Base-by-base conservation (phyloP, 176 grass and related monocot species). In the Hordeum marinum region DNA sequence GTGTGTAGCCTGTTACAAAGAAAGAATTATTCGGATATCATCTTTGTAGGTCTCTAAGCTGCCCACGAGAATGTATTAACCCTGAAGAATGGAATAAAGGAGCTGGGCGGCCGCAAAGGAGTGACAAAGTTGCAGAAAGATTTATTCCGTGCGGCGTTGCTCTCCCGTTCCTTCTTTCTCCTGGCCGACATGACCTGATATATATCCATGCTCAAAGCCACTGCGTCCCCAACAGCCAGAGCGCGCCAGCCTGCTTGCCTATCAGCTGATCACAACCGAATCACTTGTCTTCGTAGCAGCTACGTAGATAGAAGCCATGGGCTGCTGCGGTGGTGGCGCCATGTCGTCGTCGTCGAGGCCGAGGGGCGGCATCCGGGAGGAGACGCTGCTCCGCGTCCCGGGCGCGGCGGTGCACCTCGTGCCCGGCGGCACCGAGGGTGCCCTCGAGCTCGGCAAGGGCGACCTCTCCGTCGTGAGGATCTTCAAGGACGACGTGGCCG, bases 81-180 rank as follows among this genome's bases (percentile, higher is more conserved):
- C 60, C 8, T 61, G 65, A 90, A 92, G 87, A 48, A 84, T 82
- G 87, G 93, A 94, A 94, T 92, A 94, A 94, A 92, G 92, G 41
- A 31, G 29, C 66, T 32, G n/a, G 45, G 10, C 4, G 68, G 76
- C 76, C 77, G 75, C 9, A 89, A 91, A 85, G 77, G 84, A 82
- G 41, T 24, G 79, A 52, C 34, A 91, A 91, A 87, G 84, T 62
- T 73, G 41, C 54, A 73, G 81, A 67, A 58, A 58, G 85, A 88
- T 81, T 75, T 82, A 90, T 95, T 94, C 89, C 23, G 46, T 72
- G 32, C 25, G 26, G 23, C 10, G 63, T 24, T 18, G 4, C 32
- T 32, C 14, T 75, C 11, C 1, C 9, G 3, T 59, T 55, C 65
- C 8, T 59, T 67, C 64, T 72, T 82, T 75, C 39, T 12, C 13